phyloP scores from a whole-genome alignment of 306 rosid species.

The Abrus pulchellus region DNA sequence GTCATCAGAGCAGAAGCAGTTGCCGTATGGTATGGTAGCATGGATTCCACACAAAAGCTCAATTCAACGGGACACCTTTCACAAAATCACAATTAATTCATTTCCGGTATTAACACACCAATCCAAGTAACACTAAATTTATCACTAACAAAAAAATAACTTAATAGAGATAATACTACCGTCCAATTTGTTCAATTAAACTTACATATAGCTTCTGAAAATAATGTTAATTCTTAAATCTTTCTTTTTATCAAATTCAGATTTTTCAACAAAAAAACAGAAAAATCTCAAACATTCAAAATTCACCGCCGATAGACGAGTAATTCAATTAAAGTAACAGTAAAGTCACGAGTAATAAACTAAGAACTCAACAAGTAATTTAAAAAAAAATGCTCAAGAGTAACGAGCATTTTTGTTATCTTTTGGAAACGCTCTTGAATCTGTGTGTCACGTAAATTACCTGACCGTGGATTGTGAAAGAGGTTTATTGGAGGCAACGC shows the following conservation, averaged over 20 bases:
- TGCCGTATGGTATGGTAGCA: conserved; percentile 86
- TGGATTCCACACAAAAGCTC: conserved; percentile 84
- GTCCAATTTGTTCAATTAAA: not conserved
- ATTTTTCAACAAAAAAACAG: not conserved
- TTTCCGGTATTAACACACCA: conserved; percentile 1
- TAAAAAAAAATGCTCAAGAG: not conserved
- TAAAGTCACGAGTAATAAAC: not conserved
- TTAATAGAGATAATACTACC: not conserved
- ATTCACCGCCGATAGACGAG: not conserved
- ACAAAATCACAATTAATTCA: conserved; percentile 3
- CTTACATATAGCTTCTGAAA: not conserved
- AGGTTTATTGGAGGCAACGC: conserved; percentile 60
- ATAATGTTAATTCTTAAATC: not conserved
- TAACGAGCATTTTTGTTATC: not conserved
- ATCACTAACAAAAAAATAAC: not conserved
- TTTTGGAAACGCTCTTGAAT: not conserved
- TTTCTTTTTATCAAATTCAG: not conserved
- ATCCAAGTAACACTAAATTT: not conserved
- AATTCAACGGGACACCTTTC: conserved; percentile 68
- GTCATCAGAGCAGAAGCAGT: conserved; percentile 89
- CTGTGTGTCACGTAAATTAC: conserved; percentile 41
- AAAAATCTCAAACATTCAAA: not conserved
- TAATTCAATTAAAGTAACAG: not conserved
- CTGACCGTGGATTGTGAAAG: conserved; percentile 61
- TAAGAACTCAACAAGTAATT: not conserved